Evolutionary conservation across 2,329 filamentous ascomycete species (phyloP).

Genomic region (Aspergillus ochraceoroseus): DNA sequence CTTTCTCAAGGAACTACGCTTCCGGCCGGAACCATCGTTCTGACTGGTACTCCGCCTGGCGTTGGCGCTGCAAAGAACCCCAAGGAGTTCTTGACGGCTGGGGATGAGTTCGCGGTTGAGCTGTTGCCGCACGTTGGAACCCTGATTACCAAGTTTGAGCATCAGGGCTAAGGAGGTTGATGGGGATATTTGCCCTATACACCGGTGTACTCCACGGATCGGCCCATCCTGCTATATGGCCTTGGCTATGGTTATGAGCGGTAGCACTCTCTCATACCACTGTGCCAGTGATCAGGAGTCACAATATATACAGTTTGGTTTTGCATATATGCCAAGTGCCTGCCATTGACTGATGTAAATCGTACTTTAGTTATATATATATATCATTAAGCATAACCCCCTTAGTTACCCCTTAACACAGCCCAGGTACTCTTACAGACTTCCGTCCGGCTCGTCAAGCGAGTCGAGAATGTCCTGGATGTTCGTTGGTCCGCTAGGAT

Average conservation of each 20-base stretch:
- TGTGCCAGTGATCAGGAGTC: too few relatives aligned
- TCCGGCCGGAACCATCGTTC: constrained; percentile 41
- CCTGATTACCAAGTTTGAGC: constrained; percentile 44
- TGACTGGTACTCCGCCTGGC: constrained; percentile 44
- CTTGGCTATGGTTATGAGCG: too few relatives aligned
- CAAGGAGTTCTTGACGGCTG: constrained; percentile 43
- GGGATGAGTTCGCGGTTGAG: constrained; percentile 49
- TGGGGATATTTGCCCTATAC: too few relatives aligned
- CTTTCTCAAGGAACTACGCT: constrained; percentile 43
- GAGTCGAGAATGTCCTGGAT: constrained; percentile 5
- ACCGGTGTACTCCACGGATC: too few relatives aligned
- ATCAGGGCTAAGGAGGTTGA: constrained; percentile 22
- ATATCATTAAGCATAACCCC: constrained; percentile 9
- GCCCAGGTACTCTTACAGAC: too few relatives aligned
- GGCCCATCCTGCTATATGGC: too few relatives aligned
- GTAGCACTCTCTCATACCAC: too few relatives aligned
- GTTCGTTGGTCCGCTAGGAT: constrained; percentile 6
- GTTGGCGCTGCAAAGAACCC: constrained; percentile 40
- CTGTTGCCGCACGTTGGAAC: constrained; percentile 49
- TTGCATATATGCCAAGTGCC: too few relatives aligned
- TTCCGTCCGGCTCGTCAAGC: constrained; percentile 9
- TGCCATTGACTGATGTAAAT: too few relatives aligned
- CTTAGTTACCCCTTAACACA: too few relatives aligned
- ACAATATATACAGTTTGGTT: too few relatives aligned
- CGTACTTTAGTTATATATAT: background rate